Conservation (phyloP, 2,329 filamentous ascomycete genomes). For the Fonsecaea monophora region DNA sequence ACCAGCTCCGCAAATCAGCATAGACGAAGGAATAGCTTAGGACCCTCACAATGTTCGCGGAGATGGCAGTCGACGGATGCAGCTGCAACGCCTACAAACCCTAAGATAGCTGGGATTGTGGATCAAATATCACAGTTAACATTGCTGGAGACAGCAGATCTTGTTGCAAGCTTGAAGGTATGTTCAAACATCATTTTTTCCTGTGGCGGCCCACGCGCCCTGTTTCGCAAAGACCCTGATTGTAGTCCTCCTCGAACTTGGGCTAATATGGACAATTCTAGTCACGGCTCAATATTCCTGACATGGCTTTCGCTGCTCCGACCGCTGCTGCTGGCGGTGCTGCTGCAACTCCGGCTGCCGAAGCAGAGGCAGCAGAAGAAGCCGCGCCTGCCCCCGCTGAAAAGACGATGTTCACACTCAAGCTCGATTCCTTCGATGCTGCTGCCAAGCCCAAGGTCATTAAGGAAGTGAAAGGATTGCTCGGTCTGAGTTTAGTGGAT, state of each 20-base stretch:
- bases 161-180: constrained; percentile 96
- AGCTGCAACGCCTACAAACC: constrained; percentile 68
- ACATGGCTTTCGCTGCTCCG: constrained; percentile 91
- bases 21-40: constrained; percentile 42
- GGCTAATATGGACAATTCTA: constrained; percentile 48
- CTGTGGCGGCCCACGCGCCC: background rate
- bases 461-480: constrained; percentile 98
- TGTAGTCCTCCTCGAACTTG: background rate
- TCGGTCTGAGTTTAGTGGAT: constrained; percentile 95
- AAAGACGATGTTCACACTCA: constrained; percentile 97
- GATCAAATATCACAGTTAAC: constrained; percentile 99
- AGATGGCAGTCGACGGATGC: constrained; percentile 89
- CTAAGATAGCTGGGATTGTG: constrained; percentile 93
- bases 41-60: constrained; percentile 55
- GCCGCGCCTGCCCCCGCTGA: constrained; percentile 86
- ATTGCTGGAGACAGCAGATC: constrained; percentile 92
- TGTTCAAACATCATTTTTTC: constrained; percentile 25
- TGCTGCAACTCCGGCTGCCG: constrained; percentile 66
- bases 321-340: constrained; percentile 67
- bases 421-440: constrained; percentile 88
- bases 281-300: constrained; percentile 95
- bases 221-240: background rate
- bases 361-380: constrained; percentile 75
- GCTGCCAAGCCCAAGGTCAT: constrained; percentile 96
- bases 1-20: constrained; percentile 49